A percentile compares a stretch with the other conserved stretches of the same genome.
Conservation (phyloP, 768 basidiomycete genomes). For the Tephrocybe sp. region DNA sequence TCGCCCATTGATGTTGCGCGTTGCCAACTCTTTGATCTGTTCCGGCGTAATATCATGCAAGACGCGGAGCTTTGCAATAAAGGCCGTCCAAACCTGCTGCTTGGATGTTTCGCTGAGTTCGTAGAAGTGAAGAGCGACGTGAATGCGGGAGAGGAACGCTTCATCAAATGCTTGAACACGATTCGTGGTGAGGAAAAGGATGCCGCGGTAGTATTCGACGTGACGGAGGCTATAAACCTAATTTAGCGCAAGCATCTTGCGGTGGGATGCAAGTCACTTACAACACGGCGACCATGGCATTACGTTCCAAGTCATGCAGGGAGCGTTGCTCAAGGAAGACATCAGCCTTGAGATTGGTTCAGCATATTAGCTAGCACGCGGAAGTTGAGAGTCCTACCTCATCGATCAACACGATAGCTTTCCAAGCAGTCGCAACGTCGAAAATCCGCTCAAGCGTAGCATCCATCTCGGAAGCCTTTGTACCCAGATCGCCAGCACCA, state of each 20-base stretch:
- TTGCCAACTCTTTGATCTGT: conserved; percentile 46
- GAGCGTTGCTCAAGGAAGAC: conserved; percentile 74
- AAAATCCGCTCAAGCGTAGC: conserved; percentile 44
- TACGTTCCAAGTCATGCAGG: conserved; percentile 61
- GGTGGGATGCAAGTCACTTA: conserved; percentile 21
- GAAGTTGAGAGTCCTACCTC: conserved; percentile 30
- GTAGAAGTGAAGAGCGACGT: conserved; percentile 65
- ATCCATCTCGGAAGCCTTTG: conserved; percentile 44
- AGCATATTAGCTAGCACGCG: background rate
- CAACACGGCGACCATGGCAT: conserved; percentile 75
- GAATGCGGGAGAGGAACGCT: conserved; percentile 68
- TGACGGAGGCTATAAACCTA: conserved; percentile 45
- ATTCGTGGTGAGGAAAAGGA: conserved; percentile 59
- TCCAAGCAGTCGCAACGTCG: conserved; percentile 59
- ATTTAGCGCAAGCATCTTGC: conserved; percentile 9
- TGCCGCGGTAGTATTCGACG: conserved; percentile 57
- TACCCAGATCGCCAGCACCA: conserved; percentile 57
- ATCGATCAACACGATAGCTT: conserved; percentile 58
- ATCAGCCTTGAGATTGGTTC: conserved; percentile 44
- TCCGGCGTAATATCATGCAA: conserved; percentile 34
- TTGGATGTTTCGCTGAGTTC: conserved; percentile 54
- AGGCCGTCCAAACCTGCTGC: conserved; percentile 63
- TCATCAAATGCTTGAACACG: conserved; percentile 63
- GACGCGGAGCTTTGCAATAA: conserved; percentile 48
- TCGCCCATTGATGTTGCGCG: conserved; percentile 57